Conservation (phyloP, 129 eudicot genomes). For the Arctium minus region DNA sequence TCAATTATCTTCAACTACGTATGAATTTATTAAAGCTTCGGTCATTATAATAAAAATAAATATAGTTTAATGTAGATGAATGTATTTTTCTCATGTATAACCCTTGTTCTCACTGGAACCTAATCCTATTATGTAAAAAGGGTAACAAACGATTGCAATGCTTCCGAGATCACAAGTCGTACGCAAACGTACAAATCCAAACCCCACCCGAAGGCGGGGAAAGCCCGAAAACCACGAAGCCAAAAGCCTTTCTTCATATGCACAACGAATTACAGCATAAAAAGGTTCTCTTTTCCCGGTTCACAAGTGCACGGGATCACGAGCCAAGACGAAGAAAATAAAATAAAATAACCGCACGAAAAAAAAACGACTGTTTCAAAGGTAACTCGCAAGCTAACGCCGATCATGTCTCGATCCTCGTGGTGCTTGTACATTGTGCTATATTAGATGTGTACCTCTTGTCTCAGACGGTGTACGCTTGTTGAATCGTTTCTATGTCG, state of each 20-base stretch:
- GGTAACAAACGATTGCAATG: neutral
- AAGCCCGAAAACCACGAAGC: constrained; percentile 2
- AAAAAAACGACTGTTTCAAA: constrained; percentile 15
- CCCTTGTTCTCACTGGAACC: no score
- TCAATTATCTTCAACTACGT: no score
- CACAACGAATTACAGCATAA: constrained; percentile 36
- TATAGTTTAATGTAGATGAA: no score
- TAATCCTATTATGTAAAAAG: no score
- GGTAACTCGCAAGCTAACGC: constrained; percentile 16
- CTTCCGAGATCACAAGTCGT: neutral
- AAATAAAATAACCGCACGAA: constrained; percentile 12
- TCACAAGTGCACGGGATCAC: constrained; percentile 34
- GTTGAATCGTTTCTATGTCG: constrained; percentile 91
- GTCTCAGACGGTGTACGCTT: constrained; percentile 88
- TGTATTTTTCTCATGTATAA: no score
- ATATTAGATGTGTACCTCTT: neutral
- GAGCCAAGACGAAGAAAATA: constrained; percentile 14
- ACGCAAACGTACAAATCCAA: neutral
- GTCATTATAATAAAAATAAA: no score
- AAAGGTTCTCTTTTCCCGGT: constrained; percentile 21
- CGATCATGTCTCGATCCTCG: neutral
- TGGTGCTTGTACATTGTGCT: neutral
- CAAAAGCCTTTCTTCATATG: constrained; percentile 35
- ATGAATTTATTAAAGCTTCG: no score
- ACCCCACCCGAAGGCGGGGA: neutral